These are phyloP conservation scores for Fimicolochytrium jonesii DNA, from an alignment of 192 early-diverging fungal genomes.

Conservation along the genomic window DNA sequence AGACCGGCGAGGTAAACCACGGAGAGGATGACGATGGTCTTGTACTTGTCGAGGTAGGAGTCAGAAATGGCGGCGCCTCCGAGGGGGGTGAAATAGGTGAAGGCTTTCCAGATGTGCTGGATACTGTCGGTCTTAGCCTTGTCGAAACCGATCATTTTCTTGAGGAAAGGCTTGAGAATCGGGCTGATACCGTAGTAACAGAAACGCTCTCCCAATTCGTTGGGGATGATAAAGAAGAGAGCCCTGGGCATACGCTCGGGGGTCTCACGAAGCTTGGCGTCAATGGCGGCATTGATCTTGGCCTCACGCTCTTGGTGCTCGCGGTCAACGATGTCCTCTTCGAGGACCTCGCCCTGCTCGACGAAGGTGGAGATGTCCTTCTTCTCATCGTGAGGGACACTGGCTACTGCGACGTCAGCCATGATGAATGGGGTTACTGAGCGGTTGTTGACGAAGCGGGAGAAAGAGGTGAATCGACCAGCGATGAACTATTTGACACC, in stretches of 20 bases:
- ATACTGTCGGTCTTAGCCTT: conserved; percentile 31
- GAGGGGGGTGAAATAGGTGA: conserved; percentile 58
- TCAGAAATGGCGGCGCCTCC: conserved; percentile 57
- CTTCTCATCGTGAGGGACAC: background rate
- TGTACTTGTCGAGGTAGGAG: conserved; percentile 64
- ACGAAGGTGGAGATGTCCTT: conserved; percentile 6
- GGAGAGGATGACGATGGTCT: conserved; percentile 43
- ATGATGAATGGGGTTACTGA: too few species aligned
- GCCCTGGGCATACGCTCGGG: conserved; percentile 39
- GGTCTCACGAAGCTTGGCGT: conserved; percentile 46
- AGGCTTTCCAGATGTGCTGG: conserved; percentile 40
- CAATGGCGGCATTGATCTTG: conserved; percentile 47
- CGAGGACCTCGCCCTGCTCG: background rate
- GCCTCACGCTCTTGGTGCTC: conserved; percentile 31
- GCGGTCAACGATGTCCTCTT: background rate
- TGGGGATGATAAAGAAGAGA: conserved; percentile 46
- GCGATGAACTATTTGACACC: too few species aligned
- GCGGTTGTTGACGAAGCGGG: too few species aligned
- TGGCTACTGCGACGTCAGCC: background rate
- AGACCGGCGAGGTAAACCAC: conserved; percentile 48
- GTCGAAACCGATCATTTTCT: conserved; percentile 23
- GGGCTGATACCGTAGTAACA: conserved; percentile 58
- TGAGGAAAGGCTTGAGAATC: conserved; percentile 43
- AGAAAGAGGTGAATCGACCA: too few species aligned
- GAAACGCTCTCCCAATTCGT: conserved; percentile 53